Base-by-base conservation (phyloP, 1,284 basidiomycete species). In the Malassezia equina region DNA sequence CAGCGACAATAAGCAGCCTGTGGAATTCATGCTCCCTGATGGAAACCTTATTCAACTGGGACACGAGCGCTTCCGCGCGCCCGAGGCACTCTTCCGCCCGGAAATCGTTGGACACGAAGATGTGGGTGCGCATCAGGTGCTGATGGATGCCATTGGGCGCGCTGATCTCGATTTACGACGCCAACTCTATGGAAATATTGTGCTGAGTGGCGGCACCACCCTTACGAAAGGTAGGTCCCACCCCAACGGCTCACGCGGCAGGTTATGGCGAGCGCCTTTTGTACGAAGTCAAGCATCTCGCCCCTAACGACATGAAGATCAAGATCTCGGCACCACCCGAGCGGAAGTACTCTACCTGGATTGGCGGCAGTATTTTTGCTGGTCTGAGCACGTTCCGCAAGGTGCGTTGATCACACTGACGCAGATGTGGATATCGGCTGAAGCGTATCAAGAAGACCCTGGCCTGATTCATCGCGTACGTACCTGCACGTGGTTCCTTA, bases 281-380 rank as follows among this genome's bases (percentile, higher is more conserved):
- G 55, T 87, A 88, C 68, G 94, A 98, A 77, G 86, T 94, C 49
- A 96, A 96, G 80, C 90, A 88, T 77, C 79, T 95, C 43, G 88
- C 90, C n/a, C 77, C 96, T 63, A 90, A 94, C 71, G 94, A 98
- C 66, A 84, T 93, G 72, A 96, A 96, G 80, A 90, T 99, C 77
- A 95, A 95, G 79, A 98, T 99, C 69, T 95, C 90, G 67, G 94
- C 94, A 12, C 94, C 94, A 27, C 94, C 94, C n/a, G 94, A 99
- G 77, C 84, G 94, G 61, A 99, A 98, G 78, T 99, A 98, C 77
- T 91, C 90, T 17, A 98, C 93, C 23, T 99, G 94, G 94, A 98
- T 99, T 67, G 94, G 94, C 49, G 93, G 93, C 4, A 67, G 63
- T 45, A 76, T 76, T 47, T 78, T 96, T 51, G 93, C 93, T 42